These are phyloP conservation scores for Pyrrhoderma lamaoense DNA, from an alignment of 1,284 basidiomycete genomes.

Conservation along the genomic window DNA sequence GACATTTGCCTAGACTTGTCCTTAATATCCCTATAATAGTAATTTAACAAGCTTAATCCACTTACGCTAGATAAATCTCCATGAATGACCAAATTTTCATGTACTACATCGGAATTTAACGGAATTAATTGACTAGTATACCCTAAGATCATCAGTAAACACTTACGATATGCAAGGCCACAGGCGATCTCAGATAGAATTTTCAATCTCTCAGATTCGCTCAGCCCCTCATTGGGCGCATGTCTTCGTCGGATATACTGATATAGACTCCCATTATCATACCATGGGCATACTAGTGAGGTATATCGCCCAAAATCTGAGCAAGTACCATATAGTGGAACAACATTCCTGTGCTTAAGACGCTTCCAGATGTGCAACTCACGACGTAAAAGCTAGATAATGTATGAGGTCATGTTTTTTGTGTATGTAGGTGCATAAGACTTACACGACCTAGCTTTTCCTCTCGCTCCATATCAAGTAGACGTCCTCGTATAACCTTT, in stretches of 20 bases:
- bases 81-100: conserved; percentile 12
- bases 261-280: conserved; percentile 12
- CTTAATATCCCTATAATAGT: background rate
- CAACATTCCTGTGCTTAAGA: conserved; percentile 11
- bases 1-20: conserved; percentile 12
- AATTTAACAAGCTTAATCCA: background rate
- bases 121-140: no score
- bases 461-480: background rate
- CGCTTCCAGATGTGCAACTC: conserved; percentile 16
- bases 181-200: conserved; percentile 12
- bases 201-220: background rate
- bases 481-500: conserved; percentile 14
- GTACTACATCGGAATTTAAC: conserved; percentile 5
- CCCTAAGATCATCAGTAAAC: background rate
- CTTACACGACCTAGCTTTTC: conserved; percentile 6
- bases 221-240: background rate
- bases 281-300: conserved; percentile 17
- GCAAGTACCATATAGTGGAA: conserved; percentile 13
- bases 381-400: background rate
- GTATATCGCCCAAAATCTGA: conserved; percentile 12
- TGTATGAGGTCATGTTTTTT: background rate
- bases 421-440: background rate
- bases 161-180: conserved; percentile 14
- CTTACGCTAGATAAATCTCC: conserved; percentile 16
- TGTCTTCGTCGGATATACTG: conserved; percentile 1